Conservation (phyloP, 805 yeast species). For the Hanseniaspora clermontiae region DNA sequence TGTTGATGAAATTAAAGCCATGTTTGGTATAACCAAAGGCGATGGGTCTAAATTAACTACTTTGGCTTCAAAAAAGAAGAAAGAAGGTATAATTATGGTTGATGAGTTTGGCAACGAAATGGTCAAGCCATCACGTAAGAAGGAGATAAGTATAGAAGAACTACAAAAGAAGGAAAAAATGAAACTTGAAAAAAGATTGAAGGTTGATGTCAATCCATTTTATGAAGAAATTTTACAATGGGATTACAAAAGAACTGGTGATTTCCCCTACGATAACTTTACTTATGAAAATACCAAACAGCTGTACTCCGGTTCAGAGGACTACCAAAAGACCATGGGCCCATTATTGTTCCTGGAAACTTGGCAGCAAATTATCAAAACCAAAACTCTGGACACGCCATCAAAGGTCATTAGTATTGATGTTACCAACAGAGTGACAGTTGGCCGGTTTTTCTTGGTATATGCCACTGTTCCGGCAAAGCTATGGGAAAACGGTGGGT, state of each 20-base stretch:
- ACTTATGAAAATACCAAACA: conserved; percentile 37
- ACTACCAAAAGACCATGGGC: conserved; percentile 56
- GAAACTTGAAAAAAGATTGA: conserved; percentile 63
- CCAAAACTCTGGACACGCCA: conserved; percentile 46
- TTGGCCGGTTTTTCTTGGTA: conserved; percentile 79
- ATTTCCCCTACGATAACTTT: conserved; percentile 44
- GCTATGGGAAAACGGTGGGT: conserved; percentile 37
- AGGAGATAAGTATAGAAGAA: conserved; percentile 33
- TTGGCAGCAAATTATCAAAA: conserved; percentile 78
- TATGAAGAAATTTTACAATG: conserved; percentile 59
- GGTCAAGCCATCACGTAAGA: conserved; percentile 27
- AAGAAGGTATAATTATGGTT: conserved; percentile 9
- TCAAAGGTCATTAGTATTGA: conserved; percentile 48
- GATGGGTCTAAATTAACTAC: not conserved
- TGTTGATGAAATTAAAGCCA: conserved; percentile 22
- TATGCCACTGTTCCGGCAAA: conserved; percentile 55
- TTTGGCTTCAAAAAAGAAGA: not conserved
- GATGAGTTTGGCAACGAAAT: conserved; percentile 27
- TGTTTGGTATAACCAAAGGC: conserved; percentile 23
- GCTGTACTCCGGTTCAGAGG: conserved; percentile 43
- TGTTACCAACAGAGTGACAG: conserved; percentile 68
- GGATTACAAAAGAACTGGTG: conserved; percentile 50
- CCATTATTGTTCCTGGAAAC: conserved; percentile 81
- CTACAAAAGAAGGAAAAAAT: conserved; percentile 42
- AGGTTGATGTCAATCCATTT: conserved; percentile 65